phyloP scores from a whole-genome alignment of 306 rosid species.

The Sicyos baderoa region DNA sequence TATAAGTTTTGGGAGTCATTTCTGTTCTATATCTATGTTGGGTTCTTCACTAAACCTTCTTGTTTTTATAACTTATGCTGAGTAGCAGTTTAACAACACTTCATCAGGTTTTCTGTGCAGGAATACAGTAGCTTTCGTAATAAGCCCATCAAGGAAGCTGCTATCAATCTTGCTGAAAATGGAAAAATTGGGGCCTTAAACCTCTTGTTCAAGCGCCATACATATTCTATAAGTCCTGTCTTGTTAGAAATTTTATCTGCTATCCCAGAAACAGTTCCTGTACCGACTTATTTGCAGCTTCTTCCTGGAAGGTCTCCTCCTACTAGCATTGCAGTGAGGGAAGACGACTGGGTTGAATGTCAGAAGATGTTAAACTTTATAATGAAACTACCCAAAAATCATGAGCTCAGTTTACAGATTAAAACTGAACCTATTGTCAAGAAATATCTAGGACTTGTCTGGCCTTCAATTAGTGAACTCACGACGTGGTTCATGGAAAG shows the following conservation, averaged over 20 bases:
- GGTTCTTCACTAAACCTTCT: slow-evolving; percentile 19
- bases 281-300: slow-evolving; percentile 80
- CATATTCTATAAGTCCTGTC: slow-evolving; percentile 66
- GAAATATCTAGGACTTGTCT: slow-evolving; percentile 48
- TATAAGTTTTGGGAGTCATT: background rate
- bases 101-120: slow-evolving; percentile 94
- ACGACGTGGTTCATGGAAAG: slow-evolving; percentile 70
- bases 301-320: slow-evolving; percentile 92
- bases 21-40: slow-evolving; percentile 11
- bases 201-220: slow-evolving; percentile 82
- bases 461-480: slow-evolving; percentile 79
- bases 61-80: slow-evolving; percentile 45
- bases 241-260: slow-evolving; percentile 70
- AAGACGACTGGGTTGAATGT: slow-evolving; percentile 98
- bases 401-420: slow-evolving; percentile 45
- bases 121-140: slow-evolving; percentile 74
- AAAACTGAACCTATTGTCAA: slow-evolving; percentile 84
- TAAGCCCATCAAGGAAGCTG: slow-evolving; percentile 72
- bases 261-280: slow-evolving; percentile 90
- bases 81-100: slow-evolving; percentile 56
- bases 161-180: slow-evolving; percentile 65
- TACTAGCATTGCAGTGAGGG: slow-evolving; percentile 61
- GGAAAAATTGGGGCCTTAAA: slow-evolving; percentile 93
- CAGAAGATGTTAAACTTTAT: slow-evolving; percentile 58
- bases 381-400: slow-evolving; percentile 32